A percentile compares a stretch with the other conserved stretches of the same genome.
These are phyloP conservation scores for Backusella circina DNA, from an alignment of 192 early-diverging fungal species.

Conservation along the genomic window DNA sequence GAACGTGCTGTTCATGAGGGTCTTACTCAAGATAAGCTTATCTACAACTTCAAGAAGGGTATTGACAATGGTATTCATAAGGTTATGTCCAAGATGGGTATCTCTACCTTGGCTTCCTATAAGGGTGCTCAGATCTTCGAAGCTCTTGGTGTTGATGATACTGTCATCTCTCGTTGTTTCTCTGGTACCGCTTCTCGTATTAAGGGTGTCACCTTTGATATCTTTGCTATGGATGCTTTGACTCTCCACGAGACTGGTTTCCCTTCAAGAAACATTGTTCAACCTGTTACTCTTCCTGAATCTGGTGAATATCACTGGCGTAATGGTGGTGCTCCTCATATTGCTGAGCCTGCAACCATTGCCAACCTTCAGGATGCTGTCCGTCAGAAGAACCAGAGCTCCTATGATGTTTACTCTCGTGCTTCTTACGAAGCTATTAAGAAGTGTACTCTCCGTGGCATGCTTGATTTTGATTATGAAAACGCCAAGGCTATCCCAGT, in stretches of 20 bases:
- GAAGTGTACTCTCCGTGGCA: conserved; percentile 90
- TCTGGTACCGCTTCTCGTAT: conserved; percentile 94
- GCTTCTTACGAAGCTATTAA: conserved; percentile 80
- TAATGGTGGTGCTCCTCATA: conserved; percentile 85
- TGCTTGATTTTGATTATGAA: conserved; percentile 86
- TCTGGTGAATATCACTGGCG: conserved; percentile 98
- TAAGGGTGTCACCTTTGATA: conserved; percentile 78
- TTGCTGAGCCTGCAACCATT: conserved; percentile 87
- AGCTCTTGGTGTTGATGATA: conserved; percentile 84
- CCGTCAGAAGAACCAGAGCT: conserved; percentile 79
- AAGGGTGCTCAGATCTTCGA: conserved; percentile 99
- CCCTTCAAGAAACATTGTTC: conserved; percentile 64
- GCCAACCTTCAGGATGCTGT: conserved; percentile 95
- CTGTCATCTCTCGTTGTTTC: conserved; percentile 90
- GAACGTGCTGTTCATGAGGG: conserved; percentile 68
- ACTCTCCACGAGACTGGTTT: conserved; percentile 83
- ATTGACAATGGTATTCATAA: conserved; percentile 94
- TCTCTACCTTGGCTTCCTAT: conserved; percentile 95
- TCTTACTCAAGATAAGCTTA: conserved; percentile 62
- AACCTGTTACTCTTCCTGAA: conserved; percentile 75
- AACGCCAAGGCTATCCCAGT: conserved; percentile 72
- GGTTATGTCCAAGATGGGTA: conserved; percentile 99
- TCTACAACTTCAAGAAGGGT: conserved; percentile 83
- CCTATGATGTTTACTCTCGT: conserved; percentile 84
- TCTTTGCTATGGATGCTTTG: conserved; percentile 85